Evolutionary conservation across 352 stramenopile genomes (phyloP).

Genomic region (Globisporangium ultimum): DNA sequence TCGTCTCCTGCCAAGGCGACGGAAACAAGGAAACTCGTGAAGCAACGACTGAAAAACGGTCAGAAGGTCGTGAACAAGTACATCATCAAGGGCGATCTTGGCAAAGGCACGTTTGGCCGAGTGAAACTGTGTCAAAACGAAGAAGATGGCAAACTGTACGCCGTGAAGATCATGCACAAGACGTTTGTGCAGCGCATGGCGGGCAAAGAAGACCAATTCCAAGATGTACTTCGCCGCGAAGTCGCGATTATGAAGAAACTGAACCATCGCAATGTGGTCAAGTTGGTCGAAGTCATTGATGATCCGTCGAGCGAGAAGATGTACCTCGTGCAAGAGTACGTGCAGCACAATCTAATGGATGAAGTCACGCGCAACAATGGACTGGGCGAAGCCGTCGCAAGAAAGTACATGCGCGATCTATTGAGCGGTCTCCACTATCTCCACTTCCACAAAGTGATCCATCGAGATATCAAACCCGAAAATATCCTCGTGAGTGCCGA

Average conservation of each 20-base stretch:
- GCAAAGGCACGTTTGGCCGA: slow-evolving; percentile 88
- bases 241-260: slow-evolving; percentile 97
- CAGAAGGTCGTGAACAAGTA: slow-evolving; percentile 93
- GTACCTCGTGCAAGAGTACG: slow-evolving; percentile 95
- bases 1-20: slow-evolving; percentile 58
- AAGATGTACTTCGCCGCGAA: slow-evolving; percentile 84
- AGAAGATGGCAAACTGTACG: slow-evolving; percentile 78
- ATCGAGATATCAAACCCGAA: slow-evolving; percentile 91
- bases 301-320: slow-evolving; percentile 93
- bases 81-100: slow-evolving; percentile 89
- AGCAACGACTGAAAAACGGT: slow-evolving; percentile 80
- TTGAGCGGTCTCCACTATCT: slow-evolving; percentile 89
- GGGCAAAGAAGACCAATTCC: slow-evolving; percentile 80
- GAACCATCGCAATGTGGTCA: slow-evolving; percentile 91
- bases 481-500: slow-evolving; percentile 86
- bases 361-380: slow-evolving; percentile 71
- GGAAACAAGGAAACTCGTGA: slow-evolving; percentile 79
- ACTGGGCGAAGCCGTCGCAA: slow-evolving; percentile 59
- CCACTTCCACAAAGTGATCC: slow-evolving; percentile 92
- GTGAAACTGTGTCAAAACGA: slow-evolving; percentile 83
- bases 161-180: slow-evolving; percentile 90
- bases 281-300: slow-evolving; percentile 94
- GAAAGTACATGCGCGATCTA: slow-evolving; percentile 90
- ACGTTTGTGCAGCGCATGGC: slow-evolving; percentile 88
- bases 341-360: slow-evolving; percentile 91